Evolutionary conservation across 1,284 basidiomycete genomes (phyloP).

Genomic region (Marasmius tenuissimus): DNA sequence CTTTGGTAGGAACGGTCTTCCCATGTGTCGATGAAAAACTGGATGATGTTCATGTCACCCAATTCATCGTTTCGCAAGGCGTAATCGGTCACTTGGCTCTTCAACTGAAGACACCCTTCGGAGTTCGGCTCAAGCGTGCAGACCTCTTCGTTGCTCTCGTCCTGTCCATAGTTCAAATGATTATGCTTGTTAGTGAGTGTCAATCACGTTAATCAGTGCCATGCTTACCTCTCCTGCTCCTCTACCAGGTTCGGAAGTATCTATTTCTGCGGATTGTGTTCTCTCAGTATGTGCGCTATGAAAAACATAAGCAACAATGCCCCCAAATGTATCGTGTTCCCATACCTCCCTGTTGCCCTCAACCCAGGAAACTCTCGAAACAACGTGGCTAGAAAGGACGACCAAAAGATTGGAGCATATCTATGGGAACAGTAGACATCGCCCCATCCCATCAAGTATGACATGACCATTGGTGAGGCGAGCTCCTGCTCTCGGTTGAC

Average conservation of each 20-base stretch:
- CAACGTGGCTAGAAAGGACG: constrained; percentile 19
- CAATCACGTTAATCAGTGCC: no score
- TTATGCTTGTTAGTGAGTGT: no score
- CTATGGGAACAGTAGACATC: constrained; percentile 31
- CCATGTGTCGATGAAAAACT: constrained; percentile 28
- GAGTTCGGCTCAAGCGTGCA: no score
- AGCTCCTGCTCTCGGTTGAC: constrained; percentile 33
- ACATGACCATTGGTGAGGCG: constrained; percentile 27
- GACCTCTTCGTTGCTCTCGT: no score
- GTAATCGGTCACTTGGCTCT: constrained; percentile 29
- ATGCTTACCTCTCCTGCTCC: no score
- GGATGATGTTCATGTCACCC: constrained; percentile 15
- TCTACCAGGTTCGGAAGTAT: no score
- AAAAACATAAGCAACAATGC: background rate
- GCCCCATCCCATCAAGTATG: constrained; percentile 34
- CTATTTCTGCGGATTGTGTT: no score
- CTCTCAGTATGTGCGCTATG: no score
- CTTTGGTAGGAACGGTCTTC: no score
- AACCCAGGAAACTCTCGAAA: constrained; percentile 18
- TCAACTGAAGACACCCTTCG: constrained; percentile 9
- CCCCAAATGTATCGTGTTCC: no score
- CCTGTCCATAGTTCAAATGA: no score
- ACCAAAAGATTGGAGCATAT: constrained; percentile 32
- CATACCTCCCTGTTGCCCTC: background rate
- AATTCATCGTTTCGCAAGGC: constrained; percentile 18